phyloP scores from a whole-genome alignment of 371 early-diverging fungal species.

The Phascolomyces articulosus region DNA sequence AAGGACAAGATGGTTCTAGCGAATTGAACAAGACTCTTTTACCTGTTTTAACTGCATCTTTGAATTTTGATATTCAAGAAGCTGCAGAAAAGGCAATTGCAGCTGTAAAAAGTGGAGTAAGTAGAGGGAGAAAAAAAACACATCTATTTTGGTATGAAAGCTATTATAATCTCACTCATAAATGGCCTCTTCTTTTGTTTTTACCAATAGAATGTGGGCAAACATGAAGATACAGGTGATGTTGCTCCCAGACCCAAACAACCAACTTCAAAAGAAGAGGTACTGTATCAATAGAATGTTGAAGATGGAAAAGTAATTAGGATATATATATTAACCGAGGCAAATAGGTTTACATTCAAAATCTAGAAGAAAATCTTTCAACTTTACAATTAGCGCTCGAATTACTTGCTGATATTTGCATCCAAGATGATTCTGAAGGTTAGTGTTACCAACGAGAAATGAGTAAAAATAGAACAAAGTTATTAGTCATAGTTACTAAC shows the following conservation, averaged over 20 bases:
- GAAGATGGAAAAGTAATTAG: background rate
- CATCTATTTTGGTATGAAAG: too few relatives aligned
- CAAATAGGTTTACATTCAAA: conserved; percentile 37
- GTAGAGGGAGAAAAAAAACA: conserved; percentile 9
- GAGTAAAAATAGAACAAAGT: background rate
- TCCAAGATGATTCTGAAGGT: conserved; percentile 61
- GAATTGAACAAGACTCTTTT: conserved; percentile 54
- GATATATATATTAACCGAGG: background rate
- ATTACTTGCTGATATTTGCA: conserved; percentile 79
- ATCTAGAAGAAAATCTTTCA: conserved; percentile 57
- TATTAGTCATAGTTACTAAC: background rate
- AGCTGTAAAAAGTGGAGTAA: conserved; percentile 55
- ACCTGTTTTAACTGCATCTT: conserved; percentile 56
- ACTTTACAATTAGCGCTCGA: conserved; percentile 80
- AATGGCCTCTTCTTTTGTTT: too few relatives aligned
- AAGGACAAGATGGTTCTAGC: conserved; percentile 32
- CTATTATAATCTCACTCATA: too few relatives aligned
- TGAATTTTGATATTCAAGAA: conserved; percentile 64
- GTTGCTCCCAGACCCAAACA: conserved; percentile 53
- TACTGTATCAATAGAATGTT: conserved; percentile 5
- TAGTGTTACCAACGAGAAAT: background rate
- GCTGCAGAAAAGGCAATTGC: conserved; percentile 54
- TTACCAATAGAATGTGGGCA: conserved; percentile 36
- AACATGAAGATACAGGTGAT: conserved; percentile 40
- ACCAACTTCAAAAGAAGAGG: conserved; percentile 54